A percentile compares a stretch with the other conserved stretches of the same genome.
These are phyloP conservation scores for Kodamaea alishanica DNA, from an alignment of 1,139 yeast species.

Conservation along the genomic window DNA sequence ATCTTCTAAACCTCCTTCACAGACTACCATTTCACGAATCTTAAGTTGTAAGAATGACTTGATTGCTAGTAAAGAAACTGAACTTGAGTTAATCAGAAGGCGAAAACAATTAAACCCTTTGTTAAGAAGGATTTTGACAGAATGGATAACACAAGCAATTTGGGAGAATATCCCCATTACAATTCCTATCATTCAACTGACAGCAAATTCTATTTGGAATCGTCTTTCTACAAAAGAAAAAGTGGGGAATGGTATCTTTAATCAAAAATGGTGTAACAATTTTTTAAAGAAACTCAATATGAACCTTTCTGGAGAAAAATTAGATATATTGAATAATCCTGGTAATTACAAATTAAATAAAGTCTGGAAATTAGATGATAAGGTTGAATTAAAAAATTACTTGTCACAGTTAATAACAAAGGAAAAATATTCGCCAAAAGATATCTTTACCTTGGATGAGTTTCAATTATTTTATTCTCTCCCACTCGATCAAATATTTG, in stretches of 20 bases:
- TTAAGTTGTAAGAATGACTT: conserved; percentile 56
- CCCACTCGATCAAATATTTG: conserved; percentile 59
- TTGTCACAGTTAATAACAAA: conserved; percentile 28
- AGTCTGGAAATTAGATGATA: conserved; percentile 62
- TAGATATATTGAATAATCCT: conserved; percentile 36
- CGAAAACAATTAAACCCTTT: conserved; percentile 56
- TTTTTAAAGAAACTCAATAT: conserved; percentile 54
- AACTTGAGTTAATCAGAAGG: conserved; percentile 50
- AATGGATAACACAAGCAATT: conserved; percentile 65
- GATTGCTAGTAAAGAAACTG: conserved; percentile 57
- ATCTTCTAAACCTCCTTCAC: conserved; percentile 55
- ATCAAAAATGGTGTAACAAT: conserved; percentile 63
- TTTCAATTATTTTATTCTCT: conserved; percentile 57
- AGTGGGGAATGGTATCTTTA: conserved; percentile 63
- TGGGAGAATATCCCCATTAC: conserved; percentile 69
- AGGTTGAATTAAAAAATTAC: conserved; percentile 38
- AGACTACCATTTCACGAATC: conserved; percentile 63
- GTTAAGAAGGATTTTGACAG: conserved; percentile 54
- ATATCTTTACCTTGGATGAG: conserved; percentile 60
- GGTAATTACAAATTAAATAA: conserved; percentile 44
- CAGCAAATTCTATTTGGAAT: conserved; percentile 65
- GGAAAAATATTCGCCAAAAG: conserved; percentile 46
- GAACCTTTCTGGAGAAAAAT: conserved; percentile 43
- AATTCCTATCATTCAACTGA: conserved; percentile 59
- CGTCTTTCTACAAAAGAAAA: conserved; percentile 50